A percentile compares a stretch with the other conserved stretches of the same genome.
phyloP scores from a whole-genome alignment of 768 basidiomycete genomes.

The Termitomyces sp. region DNA sequence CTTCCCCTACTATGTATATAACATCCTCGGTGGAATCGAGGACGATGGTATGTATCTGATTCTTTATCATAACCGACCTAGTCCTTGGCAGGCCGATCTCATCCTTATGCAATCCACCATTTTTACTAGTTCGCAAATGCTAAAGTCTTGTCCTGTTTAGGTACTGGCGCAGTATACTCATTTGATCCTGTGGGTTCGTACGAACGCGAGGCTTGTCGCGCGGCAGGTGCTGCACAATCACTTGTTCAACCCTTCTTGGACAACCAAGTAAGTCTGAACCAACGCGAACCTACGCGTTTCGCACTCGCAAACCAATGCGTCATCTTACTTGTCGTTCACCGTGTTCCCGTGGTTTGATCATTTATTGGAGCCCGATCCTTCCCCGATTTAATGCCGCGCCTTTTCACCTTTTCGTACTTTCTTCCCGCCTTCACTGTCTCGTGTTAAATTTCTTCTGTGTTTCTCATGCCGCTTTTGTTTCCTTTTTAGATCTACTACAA shows the following conservation, averaged over 20 bases:
- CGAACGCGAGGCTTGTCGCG: conserved; percentile 94
- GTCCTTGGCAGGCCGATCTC: conserved; percentile 18
- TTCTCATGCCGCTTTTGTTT: conserved; percentile 19
- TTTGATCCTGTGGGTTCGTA: conserved; percentile 99
- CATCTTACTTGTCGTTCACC: conserved; percentile 6
- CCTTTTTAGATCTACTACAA: conserved; percentile 87
- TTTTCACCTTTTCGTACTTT: conserved; percentile 16
- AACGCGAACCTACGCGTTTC: conserved; percentile 7
- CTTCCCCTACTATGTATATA: conserved; percentile 98
- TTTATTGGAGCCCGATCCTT: conserved; percentile 34
- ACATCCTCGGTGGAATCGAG: conserved; percentile 93
- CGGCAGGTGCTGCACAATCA: conserved; percentile 91
- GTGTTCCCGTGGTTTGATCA: conserved; percentile 13
- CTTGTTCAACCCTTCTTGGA: conserved; percentile 97
- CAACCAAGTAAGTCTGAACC: conserved; percentile 74
- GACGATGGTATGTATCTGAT: conserved; percentile 72
- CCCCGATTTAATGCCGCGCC: conserved; percentile 39
- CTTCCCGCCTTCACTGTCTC: conserved; percentile 10
- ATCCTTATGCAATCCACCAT: conserved; percentile 2
- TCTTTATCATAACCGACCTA: conserved; percentile 10
- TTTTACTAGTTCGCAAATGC: neutral
- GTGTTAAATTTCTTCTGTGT: conserved; percentile 8
- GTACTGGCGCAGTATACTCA: conserved; percentile 97
- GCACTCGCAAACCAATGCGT: conserved; percentile 17
- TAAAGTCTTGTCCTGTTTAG: conserved; percentile 34